Evolutionary conservation across 2,329 filamentous ascomycete genomes (phyloP).

Genomic region (Stemphylium lycopersici): DNA sequence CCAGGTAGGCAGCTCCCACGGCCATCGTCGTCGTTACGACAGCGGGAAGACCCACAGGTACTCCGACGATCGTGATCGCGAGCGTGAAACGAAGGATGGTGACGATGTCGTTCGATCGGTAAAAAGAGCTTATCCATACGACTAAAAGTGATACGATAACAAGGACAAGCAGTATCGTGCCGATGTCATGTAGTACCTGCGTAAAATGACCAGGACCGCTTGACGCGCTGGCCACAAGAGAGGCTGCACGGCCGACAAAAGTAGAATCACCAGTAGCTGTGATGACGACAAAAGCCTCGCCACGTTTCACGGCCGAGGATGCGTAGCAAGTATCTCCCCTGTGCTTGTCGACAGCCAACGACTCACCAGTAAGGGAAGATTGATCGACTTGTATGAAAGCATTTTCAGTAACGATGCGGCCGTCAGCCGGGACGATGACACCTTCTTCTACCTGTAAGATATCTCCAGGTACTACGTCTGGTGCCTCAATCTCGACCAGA

Average conservation of each 20-base stretch:
- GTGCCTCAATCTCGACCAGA: constrained; percentile 79
- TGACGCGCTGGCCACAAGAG: constrained; percentile 79
- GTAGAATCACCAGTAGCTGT: constrained; percentile 88
- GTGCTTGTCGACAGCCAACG: constrained; percentile 88
- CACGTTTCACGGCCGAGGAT: constrained; percentile 89
- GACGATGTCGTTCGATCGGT: constrained; percentile 82
- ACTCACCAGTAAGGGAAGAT: constrained; percentile 90
- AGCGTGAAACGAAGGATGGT: constrained; percentile 83
- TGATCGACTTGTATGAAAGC: constrained; percentile 90
- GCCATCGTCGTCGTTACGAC: constrained; percentile 96
- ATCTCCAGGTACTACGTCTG: constrained; percentile 86
- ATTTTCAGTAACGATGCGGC: constrained; percentile 81
- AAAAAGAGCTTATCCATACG: constrained; percentile 87
- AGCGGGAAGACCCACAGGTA: constrained; percentile 89
- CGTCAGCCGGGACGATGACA: constrained; percentile 89
- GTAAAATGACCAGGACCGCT: constrained; percentile 85
- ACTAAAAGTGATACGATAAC: constrained; percentile 81
- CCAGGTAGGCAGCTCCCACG: constrained; percentile 87
- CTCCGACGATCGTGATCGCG: constrained; percentile 88
- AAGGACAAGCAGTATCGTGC: constrained; percentile 77
- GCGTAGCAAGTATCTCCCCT: constrained; percentile 80
- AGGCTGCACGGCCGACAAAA: constrained; percentile 86
- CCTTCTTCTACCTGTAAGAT: constrained; percentile 90
- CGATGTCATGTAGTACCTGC: constrained; percentile 86
- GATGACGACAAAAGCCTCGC: constrained; percentile 81